phyloP scores from a whole-genome alignment of 495 filamentous ascomycete genomes.

The Gamarada debralockiae region DNA sequence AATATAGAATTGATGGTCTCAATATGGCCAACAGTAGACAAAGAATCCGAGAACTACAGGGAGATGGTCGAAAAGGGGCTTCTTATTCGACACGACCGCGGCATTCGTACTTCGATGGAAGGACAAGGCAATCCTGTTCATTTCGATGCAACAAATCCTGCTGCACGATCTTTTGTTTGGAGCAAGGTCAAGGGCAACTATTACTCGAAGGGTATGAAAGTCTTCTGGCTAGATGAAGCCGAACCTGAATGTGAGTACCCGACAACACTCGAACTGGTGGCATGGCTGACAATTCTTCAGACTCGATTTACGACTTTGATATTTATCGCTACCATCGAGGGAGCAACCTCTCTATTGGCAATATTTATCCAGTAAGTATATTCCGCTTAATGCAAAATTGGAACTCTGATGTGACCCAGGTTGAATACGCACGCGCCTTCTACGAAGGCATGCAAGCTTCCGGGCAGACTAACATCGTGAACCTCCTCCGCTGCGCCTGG shows the following conservation, averaged over 20 bases:
- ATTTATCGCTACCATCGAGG: slow-evolving; percentile 54
- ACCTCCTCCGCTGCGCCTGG: slow-evolving; percentile 56
- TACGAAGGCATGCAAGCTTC: slow-evolving; percentile 49
- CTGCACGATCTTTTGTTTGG: slow-evolving; percentile 48
- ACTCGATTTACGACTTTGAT: no score
- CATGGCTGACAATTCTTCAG: no score
- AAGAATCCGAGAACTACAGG: slow-evolving; percentile 43
- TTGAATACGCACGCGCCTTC: slow-evolving; percentile 51
- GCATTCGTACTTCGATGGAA: slow-evolving; percentile 47
- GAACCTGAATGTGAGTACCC: slow-evolving; percentile 46
- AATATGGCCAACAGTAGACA: slow-evolving; percentile 56
- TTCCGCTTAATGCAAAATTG: no score
- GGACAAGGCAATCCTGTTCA: slow-evolving; percentile 49
- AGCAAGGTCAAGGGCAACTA: slow-evolving; percentile 48
- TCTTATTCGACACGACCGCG: slow-evolving; percentile 50
- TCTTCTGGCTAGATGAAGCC: slow-evolving; percentile 61
- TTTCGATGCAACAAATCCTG: slow-evolving; percentile 53
- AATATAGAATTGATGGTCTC: slow-evolving; percentile 58
- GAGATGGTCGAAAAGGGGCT: slow-evolving; percentile 51
- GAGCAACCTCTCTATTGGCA: slow-evolving; percentile 47
- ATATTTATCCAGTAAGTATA: slow-evolving; percentile 50
- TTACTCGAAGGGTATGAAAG: slow-evolving; percentile 48
- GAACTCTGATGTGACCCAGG: no score
- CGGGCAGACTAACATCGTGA: slow-evolving; percentile 48
- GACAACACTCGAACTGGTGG: slow-evolving; percentile 51